Percentiles rank a stretch among this genome's conserved stretches.
Evolutionary conservation across 345 rosid species (phyloP).

Genomic region (Eucalyptus shirleyi): DNA sequence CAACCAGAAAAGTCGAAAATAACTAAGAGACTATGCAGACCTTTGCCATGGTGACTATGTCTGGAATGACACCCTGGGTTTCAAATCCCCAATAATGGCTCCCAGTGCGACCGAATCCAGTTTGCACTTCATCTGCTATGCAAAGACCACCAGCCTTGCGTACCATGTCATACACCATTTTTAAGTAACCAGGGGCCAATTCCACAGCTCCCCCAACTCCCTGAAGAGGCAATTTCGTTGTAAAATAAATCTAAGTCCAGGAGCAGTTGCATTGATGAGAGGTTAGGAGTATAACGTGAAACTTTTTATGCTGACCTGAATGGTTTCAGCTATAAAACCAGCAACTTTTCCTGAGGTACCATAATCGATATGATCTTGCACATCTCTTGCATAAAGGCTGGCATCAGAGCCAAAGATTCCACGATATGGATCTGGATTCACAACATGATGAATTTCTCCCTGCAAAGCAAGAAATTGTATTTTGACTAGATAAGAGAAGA

Average conservation of each 20-base stretch:
- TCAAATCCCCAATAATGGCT: conserved; percentile 94
- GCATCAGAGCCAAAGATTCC: conserved; percentile 86
- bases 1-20: not conserved
- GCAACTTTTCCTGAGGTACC: conserved; percentile 90
- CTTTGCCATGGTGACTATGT: conserved; percentile 98
- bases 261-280: not conserved
- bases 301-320: conserved; percentile 46
- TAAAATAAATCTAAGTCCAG: not conserved
- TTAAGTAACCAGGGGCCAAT: conserved; percentile 87
- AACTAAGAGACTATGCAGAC: conserved; percentile 11
- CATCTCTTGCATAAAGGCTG: conserved; percentile 67
- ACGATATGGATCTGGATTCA: conserved; percentile 86
- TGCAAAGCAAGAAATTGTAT: conserved; percentile 1
- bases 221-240: conserved; percentile 3
- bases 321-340: conserved; percentile 90
- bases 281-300: not conserved
- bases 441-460: conserved; percentile 91
- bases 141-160: conserved; percentile 83
- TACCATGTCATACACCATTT: conserved; percentile 68
- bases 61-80: conserved; percentile 90
- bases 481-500: not conserved
- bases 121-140: conserved; percentile 96
- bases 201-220: conserved; percentile 98
- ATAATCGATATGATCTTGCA: conserved; percentile 82
- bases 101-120: conserved; percentile 91